A percentile compares a stretch with the other conserved stretches of the same genome.
Conservation (phyloP, 1,139 yeast species). For the Taphrina pruni region DNA sequence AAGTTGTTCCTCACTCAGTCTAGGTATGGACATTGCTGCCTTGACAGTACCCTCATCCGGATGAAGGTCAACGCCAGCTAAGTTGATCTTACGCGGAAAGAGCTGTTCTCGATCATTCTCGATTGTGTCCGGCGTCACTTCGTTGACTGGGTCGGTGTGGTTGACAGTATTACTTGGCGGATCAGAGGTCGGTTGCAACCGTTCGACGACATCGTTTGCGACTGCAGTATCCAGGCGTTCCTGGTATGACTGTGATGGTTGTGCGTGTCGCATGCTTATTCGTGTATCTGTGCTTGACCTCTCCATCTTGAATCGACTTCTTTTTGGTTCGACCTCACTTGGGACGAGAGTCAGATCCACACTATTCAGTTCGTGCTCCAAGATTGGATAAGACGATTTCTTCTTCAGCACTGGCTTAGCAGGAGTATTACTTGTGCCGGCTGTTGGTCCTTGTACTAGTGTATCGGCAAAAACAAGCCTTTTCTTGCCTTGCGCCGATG, state of each 20-base stretch:
- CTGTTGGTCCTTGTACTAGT: constrained; percentile 35
- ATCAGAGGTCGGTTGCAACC: neutral
- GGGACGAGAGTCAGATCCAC: neutral
- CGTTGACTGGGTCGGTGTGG: neutral
- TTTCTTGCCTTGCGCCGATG: constrained; percentile 27
- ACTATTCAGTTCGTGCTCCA: constrained; percentile 1
- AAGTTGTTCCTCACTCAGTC: constrained; percentile 31
- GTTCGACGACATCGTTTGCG: constrained; percentile 12
- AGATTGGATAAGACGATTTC: constrained; percentile 23
- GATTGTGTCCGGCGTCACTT: neutral
- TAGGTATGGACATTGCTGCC: constrained; percentile 17
- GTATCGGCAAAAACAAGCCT: constrained; percentile 36
- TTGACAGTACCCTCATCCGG: constrained; percentile 37
- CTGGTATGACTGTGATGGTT: constrained; percentile 19
- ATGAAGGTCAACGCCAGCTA: constrained; percentile 34
- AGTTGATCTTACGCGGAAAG: constrained; percentile 18
- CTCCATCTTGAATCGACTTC: constrained; percentile 19
- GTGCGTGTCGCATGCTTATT: constrained; percentile 12
- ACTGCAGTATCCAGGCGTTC: constrained; percentile 2
- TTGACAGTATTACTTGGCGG: too few relatives aligned
- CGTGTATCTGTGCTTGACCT: constrained; percentile 22
- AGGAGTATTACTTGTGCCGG: constrained; percentile 17
- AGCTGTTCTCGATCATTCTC: constrained; percentile 4
- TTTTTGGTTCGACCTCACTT: constrained; percentile 9
- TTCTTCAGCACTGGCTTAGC: constrained; percentile 19